Evolutionary conservation across 2,329 filamentous ascomycete species (phyloP).

Genomic region (Alternaria novae-zelandiae): DNA sequence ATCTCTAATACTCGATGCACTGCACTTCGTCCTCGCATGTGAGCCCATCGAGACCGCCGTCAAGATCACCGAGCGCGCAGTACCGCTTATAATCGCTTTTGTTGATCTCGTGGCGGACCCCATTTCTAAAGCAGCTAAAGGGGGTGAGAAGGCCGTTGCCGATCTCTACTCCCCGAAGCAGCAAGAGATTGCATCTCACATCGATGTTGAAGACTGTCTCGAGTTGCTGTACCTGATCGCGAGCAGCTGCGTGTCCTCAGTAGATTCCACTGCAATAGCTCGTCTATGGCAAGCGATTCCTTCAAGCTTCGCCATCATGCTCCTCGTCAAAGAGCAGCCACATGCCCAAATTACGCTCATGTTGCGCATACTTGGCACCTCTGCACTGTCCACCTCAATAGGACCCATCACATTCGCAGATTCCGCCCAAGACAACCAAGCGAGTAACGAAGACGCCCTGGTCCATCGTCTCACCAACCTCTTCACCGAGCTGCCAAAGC

Average conservation of each 20-base stretch:
- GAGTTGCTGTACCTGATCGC: slow-evolving; percentile 69
- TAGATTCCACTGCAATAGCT: slow-evolving; percentile 49
- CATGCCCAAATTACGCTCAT: slow-evolving; percentile 68
- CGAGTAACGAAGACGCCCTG: slow-evolving; percentile 53
- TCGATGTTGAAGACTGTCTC: slow-evolving; percentile 70
- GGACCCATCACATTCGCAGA: slow-evolving; percentile 66
- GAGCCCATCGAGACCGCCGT: slow-evolving; percentile 66
- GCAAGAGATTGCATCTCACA: slow-evolving; percentile 59
- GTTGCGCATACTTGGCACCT: slow-evolving; percentile 71
- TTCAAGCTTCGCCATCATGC: slow-evolving; percentile 69
- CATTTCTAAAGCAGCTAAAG: slow-evolving; percentile 44
- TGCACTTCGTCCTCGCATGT: slow-evolving; percentile 68
- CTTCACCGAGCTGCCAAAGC: slow-evolving; percentile 62
- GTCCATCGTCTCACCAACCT: slow-evolving; percentile 69
- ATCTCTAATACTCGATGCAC: slow-evolving; percentile 67
- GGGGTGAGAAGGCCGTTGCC: slow-evolving; percentile 33
- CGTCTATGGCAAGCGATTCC: slow-evolving; percentile 73
- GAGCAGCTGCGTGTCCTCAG: slow-evolving; percentile 60
- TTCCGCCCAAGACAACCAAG: slow-evolving; percentile 42
- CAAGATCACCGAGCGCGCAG: slow-evolving; percentile 63
- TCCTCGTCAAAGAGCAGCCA: slow-evolving; percentile 71
- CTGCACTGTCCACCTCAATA: slow-evolving; percentile 67
- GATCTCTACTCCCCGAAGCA: slow-evolving; percentile 49
- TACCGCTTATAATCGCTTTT: slow-evolving; percentile 54
- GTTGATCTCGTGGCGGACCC: slow-evolving; percentile 63